Base-by-base conservation (phyloP, 2,329 filamentous ascomycete genomes). In the Chrysoporthe puriensis region DNA sequence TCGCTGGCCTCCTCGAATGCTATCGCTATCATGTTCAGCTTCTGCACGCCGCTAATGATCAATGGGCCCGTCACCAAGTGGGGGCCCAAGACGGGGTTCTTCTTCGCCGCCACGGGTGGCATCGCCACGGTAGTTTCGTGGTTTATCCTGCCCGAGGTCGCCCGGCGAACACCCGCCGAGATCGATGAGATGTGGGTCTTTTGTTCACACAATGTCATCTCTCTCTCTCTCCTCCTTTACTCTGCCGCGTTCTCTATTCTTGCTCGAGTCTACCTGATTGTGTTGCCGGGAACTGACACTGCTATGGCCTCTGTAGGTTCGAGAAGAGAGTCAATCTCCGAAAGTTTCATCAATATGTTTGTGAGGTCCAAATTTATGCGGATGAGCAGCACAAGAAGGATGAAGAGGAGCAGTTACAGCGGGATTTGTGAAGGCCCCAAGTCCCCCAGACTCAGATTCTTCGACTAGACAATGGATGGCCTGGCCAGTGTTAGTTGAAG, bases 71-170 rank as follows among this genome's bases (percentile, higher is more conserved):
- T 68, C 0, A 68, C 73, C 0, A 69, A 77, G n/a, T 83, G 81
- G 80, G 80, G 80, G 6, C 78, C 82, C 2, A 81, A 80, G 69
- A 82, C 80, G 0, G 81, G 80, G 0, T 82, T 82, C 63, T 82
- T 82, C 69, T 79, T 79, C 62, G 78, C 77, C 4, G 76, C 70
- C 2, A 76, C 76, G 7, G 78, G 78, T 8, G 66, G 73, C 0
- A 63, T 78, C 3, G 72, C 77, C 0, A 73, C 75, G 3, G 65
- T 76, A 0, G 73, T 79, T 61, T 74, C 76, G 3, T 80, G 77
- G 77, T 76, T 79, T 64, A 75, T 80, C 36, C 73, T 80, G 11
- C 78, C 78, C 7, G 78, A 80, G 63, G 73, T 79, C 2, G 70
- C 77, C 4, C 73, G 75, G 7, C 71, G 77, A 21, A 79, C 78